Percentiles rank a stretch among this genome's conserved stretches.
Conservation (phyloP, 257 asterid genomes). For the Lavandula angustifolia region DNA sequence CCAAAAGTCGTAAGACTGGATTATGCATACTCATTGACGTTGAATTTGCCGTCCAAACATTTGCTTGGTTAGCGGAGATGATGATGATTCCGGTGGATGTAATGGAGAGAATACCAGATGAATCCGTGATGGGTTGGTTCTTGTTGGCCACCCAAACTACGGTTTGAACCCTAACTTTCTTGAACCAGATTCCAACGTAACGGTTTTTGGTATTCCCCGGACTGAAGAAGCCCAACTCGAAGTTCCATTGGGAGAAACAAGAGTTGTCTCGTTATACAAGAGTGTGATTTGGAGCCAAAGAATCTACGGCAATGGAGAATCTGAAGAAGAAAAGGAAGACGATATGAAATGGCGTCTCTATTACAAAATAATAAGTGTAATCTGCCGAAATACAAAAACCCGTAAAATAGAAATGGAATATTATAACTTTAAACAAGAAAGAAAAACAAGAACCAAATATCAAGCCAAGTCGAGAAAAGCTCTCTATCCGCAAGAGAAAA, state of each 20-base stretch:
- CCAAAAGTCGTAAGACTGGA: slow-evolving; percentile 40
- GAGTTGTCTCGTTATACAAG: slow-evolving; percentile 22
- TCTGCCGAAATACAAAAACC: no score
- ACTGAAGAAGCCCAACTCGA: slow-evolving; percentile 72
- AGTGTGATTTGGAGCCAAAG: slow-evolving; percentile 23
- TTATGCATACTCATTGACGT: slow-evolving; percentile 5
- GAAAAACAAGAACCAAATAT: no score
- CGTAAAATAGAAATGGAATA: no score
- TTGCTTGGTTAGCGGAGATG: slow-evolving; percentile 27
- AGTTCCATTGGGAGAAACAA: slow-evolving; percentile 29
- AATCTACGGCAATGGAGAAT: slow-evolving; percentile 20
- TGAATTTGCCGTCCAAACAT: slow-evolving; percentile 39
- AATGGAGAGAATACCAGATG: slow-evolving; percentile 46
- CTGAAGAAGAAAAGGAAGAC: background rate
- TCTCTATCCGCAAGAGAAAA: no score
- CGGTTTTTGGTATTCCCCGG: slow-evolving; percentile 35
- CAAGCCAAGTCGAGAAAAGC: no score
- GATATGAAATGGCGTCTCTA: background rate
- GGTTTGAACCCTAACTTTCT: slow-evolving; percentile 40
- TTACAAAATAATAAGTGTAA: no score
- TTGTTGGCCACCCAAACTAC: slow-evolving; percentile 83
- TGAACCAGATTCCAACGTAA: slow-evolving; percentile 77
- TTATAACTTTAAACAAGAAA: no score
- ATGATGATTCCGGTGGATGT: background rate
- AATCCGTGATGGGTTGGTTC: slow-evolving; percentile 48